Evolutionary conservation across 345 rosid species (phyloP).

Genomic region (Syzygium jambos): DNA sequence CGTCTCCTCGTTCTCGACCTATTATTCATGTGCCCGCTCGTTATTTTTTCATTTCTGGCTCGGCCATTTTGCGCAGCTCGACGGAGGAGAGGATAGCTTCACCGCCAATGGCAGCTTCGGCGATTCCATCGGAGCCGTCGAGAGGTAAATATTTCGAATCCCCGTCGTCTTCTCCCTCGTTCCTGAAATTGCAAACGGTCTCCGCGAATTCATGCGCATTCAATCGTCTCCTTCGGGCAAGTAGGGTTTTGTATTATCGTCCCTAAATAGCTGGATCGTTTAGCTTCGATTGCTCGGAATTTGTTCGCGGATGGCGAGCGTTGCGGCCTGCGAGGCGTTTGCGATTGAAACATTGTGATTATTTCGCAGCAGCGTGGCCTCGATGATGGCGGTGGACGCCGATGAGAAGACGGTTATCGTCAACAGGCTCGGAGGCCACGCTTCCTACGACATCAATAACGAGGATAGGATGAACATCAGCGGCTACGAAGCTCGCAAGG

Average conservation of each 20-base stretch:
- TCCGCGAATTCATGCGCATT: background rate
- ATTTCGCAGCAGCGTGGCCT: conserved; percentile 15
- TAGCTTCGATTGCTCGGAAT: conserved; percentile 22
- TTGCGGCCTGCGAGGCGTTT: conserved; percentile 8
- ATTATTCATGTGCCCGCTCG: background rate
- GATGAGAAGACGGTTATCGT: conserved; percentile 1
- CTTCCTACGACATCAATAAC: background rate
- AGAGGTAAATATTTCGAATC: conserved; percentile 38
- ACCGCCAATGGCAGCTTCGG: conserved; percentile 48
- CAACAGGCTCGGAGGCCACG: background rate
- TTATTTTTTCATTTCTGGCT: conserved; percentile 23
- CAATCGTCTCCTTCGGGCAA: background rate
- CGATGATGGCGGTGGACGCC: conserved; percentile 26
- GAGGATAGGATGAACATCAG: conserved; percentile 32
- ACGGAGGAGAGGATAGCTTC: conserved; percentile 36
- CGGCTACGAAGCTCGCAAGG: conserved; percentile 21
- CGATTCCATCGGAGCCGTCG: conserved; percentile 44
- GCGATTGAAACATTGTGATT: background rate
- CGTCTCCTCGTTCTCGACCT: conserved; percentile 5
- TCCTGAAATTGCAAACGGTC: background rate
- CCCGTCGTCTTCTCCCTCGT: background rate
- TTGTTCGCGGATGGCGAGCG: conserved; percentile 8
- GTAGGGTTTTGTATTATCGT: conserved; percentile 40
- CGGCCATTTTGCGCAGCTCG: conserved; percentile 24
- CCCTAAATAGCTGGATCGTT: conserved; percentile 6